Evolutionary conservation across 2,329 filamentous ascomycete genomes (phyloP).

Genomic region (Colletotrichum tamarilloi): DNA sequence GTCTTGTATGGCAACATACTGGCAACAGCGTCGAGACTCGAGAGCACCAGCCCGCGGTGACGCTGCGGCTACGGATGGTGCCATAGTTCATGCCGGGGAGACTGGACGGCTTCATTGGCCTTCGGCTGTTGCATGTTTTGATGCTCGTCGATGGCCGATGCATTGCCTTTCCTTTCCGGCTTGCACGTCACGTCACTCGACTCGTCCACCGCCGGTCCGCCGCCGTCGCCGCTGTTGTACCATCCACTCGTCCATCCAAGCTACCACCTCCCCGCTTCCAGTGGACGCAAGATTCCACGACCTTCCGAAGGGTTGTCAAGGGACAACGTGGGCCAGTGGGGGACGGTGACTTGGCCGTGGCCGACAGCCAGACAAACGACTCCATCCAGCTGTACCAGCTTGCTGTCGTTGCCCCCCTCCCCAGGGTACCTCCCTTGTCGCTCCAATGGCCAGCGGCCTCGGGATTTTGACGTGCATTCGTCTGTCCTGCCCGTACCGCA

Average conservation of each 20-base stretch:
- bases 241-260: conserved; percentile 20
- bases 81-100: background rate
- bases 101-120: background rate
- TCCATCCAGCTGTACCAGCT: conserved; percentile 17
- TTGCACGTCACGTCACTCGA: background rate
- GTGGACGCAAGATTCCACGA: conserved; percentile 32
- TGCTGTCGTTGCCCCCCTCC: background rate
- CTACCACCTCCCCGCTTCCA: conserved; percentile 23
- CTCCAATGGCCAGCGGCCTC: conserved; percentile 26
- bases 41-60: background rate
- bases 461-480: conserved; percentile 29
- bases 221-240: conserved; percentile 24
- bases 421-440: background rate
- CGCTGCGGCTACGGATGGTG: conserved; percentile 2
- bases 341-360: conserved; percentile 25
- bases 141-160: conserved; percentile 11
- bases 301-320: conserved; percentile 26
- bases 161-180: background rate
- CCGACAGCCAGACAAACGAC: background rate
- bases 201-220: conserved; percentile 9
- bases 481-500: conserved; percentile 14
- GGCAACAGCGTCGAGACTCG: background rate
- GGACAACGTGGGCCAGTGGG: conserved; percentile 33
- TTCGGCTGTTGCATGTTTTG: background rate
- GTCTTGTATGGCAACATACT: background rate